Percentiles rank a stretch among this genome's conserved stretches.
Evolutionary conservation across 306 rosid species (phyloP).

Genomic region (Pterocarpus santalinus): DNA sequence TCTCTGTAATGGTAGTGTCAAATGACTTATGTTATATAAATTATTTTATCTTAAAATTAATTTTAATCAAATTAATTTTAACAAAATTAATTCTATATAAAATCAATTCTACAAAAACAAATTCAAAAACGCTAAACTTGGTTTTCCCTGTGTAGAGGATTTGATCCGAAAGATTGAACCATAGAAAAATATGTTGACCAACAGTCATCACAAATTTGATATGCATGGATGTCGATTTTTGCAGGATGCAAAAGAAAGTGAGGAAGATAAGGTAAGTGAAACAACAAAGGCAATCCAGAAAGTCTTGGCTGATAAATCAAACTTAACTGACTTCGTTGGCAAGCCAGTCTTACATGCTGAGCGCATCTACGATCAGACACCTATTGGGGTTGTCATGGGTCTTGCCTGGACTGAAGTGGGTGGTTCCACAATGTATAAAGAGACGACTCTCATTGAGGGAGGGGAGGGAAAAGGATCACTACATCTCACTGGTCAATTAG

Average conservation of each 20-base stretch:
- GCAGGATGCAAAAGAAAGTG: constrained; percentile 65
- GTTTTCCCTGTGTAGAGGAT: background rate
- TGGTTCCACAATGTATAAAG: constrained; percentile 94
- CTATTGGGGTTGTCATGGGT: constrained; percentile 98
- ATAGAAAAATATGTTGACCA: background rate
- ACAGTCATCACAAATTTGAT: constrained; percentile 26
- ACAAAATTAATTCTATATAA: too few relatives aligned
- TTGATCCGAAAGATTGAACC: too few relatives aligned
- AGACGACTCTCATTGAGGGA: constrained; percentile 82
- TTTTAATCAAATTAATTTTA: too few relatives aligned
- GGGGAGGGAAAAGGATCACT: constrained; percentile 91
- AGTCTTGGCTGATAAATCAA: constrained; percentile 67
- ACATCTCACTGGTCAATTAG: constrained; percentile 91
- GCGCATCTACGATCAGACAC: constrained; percentile 87
- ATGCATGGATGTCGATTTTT: constrained; percentile 32
- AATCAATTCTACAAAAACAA: too few relatives aligned
- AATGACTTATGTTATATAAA: too few relatives aligned
- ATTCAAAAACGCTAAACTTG: too few relatives aligned
- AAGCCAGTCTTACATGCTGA: constrained; percentile 99
- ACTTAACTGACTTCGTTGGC: constrained; percentile 81
- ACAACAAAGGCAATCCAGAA: constrained; percentile 52
- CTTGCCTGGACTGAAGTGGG: constrained; percentile 99
- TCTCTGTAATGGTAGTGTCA: too few relatives aligned
- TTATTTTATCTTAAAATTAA: too few relatives aligned
- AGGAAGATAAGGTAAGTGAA: constrained; percentile 54